A percentile compares a stretch with the other conserved stretches of the same genome.
These are phyloP conservation scores for Naematelia aurantialba DNA, from an alignment of 768 basidiomycete genomes.

Conservation along the genomic window DNA sequence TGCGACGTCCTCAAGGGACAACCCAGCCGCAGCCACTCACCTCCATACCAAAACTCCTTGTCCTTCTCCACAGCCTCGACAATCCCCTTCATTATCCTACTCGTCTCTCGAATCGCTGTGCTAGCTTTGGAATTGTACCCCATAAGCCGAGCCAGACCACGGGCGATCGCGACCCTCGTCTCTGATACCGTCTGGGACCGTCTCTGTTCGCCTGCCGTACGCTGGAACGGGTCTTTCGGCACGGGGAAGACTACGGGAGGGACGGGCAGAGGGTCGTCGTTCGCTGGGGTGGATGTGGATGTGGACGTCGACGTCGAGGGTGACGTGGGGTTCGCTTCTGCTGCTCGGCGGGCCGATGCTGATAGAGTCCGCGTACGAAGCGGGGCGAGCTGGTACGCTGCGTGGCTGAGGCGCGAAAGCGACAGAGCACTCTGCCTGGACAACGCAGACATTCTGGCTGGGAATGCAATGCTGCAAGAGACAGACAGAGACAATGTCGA, in stretches of 20 bases:
- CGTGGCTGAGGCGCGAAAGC: not conserved
- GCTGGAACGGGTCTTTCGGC: constrained; percentile 41
- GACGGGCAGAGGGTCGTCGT: not conserved
- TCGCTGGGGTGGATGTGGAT: no score
- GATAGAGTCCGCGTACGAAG: not conserved
- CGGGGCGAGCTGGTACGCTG: not conserved
- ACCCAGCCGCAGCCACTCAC: constrained; percentile 50
- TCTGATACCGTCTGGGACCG: constrained; percentile 29
- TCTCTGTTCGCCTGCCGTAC: not conserved
- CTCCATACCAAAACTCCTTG: constrained; percentile 53
- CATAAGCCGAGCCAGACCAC: constrained; percentile 50
- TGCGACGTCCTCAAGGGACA: no score
- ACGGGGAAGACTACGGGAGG: constrained; percentile 31
- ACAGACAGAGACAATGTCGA: not conserved
- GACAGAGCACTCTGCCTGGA: not conserved
- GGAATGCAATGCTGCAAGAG: not conserved
- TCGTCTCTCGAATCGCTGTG: constrained; percentile 53
- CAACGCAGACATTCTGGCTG: not conserved
- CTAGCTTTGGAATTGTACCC: constrained; percentile 52
- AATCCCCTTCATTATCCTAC: constrained; percentile 52
- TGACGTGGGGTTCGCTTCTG: no score
- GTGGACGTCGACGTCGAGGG: no score
- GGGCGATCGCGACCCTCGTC: constrained; percentile 38
- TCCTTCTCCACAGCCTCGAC: constrained; percentile 52
- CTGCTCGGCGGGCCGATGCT: not conserved